phyloP scores from a whole-genome alignment of 306 rosid genomes.

The Cicer yamashitae region DNA sequence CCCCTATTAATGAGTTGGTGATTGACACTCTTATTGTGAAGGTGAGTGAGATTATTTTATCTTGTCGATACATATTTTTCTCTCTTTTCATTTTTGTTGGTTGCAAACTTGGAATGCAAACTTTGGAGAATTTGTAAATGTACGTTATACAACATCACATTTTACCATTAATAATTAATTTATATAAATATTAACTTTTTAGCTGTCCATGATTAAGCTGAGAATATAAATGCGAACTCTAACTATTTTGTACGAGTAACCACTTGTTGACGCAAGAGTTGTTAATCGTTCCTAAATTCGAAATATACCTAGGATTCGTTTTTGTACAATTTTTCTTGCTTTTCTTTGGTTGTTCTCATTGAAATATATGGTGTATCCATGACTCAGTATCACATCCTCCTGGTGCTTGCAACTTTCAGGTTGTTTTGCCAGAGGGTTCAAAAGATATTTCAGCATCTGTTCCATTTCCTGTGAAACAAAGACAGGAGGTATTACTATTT shows the following conservation, averaged over 20 bases:
- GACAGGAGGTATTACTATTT: conserved; percentile 69
- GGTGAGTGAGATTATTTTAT: conserved; percentile 54
- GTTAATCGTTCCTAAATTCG: conserved; percentile 10
- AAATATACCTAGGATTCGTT: not conserved
- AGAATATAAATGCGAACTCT: conserved; percentile 19
- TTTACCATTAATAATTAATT: conserved; percentile 23
- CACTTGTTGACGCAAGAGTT: conserved; percentile 9
- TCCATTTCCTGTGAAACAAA: conserved; percentile 81
- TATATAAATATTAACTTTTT: conserved; percentile 29
- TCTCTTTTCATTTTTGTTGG: not conserved
- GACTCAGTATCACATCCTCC: conserved; percentile 36
- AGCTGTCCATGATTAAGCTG: conserved; percentile 22
- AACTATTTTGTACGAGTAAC: conserved; percentile 2
- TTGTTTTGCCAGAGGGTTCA: conserved; percentile 98
- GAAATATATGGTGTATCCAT: conserved; percentile 21
- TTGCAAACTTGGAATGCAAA: conserved; percentile 34
- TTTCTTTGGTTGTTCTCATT: conserved; percentile 22
- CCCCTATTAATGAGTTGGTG: conserved; percentile 80
- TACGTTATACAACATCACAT: conserved; percentile 33
- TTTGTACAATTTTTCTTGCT: conserved; percentile 10
- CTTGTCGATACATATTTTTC: conserved; percentile 5
- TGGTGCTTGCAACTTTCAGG: conserved; percentile 62
- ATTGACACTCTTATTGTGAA: conserved; percentile 76
- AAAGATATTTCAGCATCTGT: conserved; percentile 67
- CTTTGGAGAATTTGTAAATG: conserved; percentile 8